These are phyloP conservation scores for Cladobotryum protrusum DNA, from an alignment of 2,329 filamentous ascomycete species.

Conservation along the genomic window DNA sequence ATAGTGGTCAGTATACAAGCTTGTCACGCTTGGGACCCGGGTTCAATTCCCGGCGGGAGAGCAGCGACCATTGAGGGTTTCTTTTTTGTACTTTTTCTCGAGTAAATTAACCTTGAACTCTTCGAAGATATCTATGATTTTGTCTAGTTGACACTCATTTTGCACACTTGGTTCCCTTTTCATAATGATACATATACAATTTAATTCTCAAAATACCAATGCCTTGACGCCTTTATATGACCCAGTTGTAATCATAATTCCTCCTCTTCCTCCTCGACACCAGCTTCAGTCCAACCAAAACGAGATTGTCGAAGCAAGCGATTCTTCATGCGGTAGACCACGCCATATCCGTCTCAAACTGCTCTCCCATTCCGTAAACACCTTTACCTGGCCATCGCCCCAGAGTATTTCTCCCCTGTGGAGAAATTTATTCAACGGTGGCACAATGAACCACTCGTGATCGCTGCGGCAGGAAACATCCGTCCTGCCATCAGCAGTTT, in stretches of 20 bases:
- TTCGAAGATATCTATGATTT: neutral
- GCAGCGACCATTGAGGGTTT: conserved; percentile 7
- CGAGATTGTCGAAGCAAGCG: neutral
- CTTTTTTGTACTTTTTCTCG: neutral
- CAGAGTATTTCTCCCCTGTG: conserved; percentile 35
- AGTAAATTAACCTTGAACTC: neutral
- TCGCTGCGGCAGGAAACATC: conserved; percentile 30
- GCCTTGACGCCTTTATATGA: neutral
- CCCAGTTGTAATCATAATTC: neutral
- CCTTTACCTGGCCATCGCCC: conserved; percentile 23
- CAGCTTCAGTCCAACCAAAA: neutral
- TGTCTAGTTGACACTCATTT: neutral
- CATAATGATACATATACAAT: neutral
- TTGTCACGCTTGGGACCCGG: conserved; percentile 20
- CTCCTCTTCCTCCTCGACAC: neutral
- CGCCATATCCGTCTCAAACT: conserved; percentile 26
- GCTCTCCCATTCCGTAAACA: conserved; percentile 32
- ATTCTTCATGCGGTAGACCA: neutral
- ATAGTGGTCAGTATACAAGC: conserved; percentile 21
- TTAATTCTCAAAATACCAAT: neutral
- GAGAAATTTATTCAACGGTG: conserved; percentile 27
- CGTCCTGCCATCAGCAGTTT: conserved; percentile 21
- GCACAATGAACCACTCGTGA: conserved; percentile 35
- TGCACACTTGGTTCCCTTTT: neutral
- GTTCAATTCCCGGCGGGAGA: conserved; percentile 21